Evolutionary conservation across 352 stramenopile genomes (phyloP).

Genomic region (Phytophthora sojae): DNA sequence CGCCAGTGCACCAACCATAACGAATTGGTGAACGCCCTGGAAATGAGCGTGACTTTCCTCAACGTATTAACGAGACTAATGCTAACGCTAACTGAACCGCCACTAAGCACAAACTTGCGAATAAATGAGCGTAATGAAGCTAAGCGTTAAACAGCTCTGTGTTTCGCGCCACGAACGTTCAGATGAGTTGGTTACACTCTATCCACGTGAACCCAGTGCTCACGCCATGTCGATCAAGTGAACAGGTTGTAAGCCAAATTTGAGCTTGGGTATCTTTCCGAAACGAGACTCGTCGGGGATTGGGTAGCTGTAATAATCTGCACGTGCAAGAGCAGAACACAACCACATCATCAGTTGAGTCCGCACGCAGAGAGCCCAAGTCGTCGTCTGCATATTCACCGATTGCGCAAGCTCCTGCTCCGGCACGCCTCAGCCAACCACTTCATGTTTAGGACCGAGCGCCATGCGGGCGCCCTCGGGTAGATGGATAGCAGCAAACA

Average conservation of each 20-base stretch:
- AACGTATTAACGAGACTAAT: not conserved
- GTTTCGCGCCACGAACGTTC: not conserved
- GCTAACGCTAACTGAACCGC: not conserved
- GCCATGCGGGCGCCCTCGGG: too few species aligned
- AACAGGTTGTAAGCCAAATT: too few species aligned
- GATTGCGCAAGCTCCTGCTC: too few species aligned
- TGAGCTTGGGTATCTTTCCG: too few species aligned
- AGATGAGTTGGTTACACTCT: not conserved
- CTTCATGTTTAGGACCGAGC: too few species aligned
- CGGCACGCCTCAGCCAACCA: too few species aligned
- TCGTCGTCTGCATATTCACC: not conserved
- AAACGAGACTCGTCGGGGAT: too few species aligned
- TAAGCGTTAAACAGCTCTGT: not conserved
- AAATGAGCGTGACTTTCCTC: not conserved
- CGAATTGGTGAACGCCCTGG: not conserved
- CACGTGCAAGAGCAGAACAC: not conserved
- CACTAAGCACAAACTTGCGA: not conserved
- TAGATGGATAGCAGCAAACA: too few species aligned
- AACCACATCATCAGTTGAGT: not conserved
- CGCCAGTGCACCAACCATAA: too few species aligned
- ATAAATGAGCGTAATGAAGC: not conserved
- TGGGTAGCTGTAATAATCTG: too few species aligned
- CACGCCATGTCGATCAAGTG: not conserved
- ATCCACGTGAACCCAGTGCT: not conserved
- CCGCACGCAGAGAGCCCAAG: not conserved